Evolutionary conservation across 148 eudicot genomes (phyloP).

Genomic region (Nepenthes gracilis): DNA sequence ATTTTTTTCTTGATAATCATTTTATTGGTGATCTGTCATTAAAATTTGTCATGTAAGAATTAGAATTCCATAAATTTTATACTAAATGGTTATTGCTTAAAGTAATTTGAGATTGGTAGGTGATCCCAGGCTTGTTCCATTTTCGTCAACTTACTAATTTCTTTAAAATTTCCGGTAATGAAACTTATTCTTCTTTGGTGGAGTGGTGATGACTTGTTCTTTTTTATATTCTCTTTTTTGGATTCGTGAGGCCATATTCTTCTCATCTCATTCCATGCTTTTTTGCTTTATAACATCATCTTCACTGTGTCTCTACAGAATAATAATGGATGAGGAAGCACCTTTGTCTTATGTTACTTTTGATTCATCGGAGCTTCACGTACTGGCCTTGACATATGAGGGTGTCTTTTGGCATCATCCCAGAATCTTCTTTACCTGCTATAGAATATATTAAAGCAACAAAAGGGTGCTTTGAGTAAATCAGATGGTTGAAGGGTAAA

Average conservation of each 20-base stretch:
- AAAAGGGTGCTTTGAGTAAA: conserved; percentile 32
- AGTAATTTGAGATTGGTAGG: no score
- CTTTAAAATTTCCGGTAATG: no score
- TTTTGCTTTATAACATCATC: conserved; percentile 38
- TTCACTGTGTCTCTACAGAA: conserved; percentile 38
- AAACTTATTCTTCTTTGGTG: no score
- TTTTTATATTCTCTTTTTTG: conserved; percentile 16
- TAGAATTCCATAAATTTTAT: no score
- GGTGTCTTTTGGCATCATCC: conserved; percentile 55
- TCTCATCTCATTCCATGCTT: conserved; percentile 22
- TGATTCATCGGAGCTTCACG: conserved; percentile 48
- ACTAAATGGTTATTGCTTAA: no score
- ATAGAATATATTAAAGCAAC: conserved; percentile 48
- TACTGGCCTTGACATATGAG: conserved; percentile 12
- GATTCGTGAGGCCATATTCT: conserved; percentile 58
- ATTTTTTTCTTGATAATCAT: no score
- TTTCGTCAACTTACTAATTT: no score
- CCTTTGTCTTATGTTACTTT: conserved; percentile 31
- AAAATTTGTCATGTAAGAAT: no score
- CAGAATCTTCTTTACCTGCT: conserved; percentile 53
- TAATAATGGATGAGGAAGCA: conserved; percentile 49
- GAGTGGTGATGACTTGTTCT: conserved; percentile 17
- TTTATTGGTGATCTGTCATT: no score
- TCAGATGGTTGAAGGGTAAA: conserved; percentile 34
- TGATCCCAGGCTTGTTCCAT: no score